These are phyloP conservation scores for Ophiostoma quercus DNA, from an alignment of 2,329 filamentous ascomycete genomes.

Conservation along the genomic window DNA sequence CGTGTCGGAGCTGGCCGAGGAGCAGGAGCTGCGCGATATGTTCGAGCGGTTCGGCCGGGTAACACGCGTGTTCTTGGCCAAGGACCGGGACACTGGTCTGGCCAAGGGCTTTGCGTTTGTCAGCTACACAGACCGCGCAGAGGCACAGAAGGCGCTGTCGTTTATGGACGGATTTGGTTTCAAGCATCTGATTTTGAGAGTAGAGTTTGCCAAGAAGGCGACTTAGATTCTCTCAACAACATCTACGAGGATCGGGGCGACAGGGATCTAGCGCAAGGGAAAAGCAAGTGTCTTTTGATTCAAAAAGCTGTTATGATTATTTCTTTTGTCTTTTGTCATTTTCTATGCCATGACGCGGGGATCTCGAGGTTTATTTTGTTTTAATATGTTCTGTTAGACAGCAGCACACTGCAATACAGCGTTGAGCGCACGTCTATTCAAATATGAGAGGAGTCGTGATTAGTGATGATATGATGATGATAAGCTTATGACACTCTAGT, in stretches of 20 bases:
- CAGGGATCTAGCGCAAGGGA: conserved; percentile 1
- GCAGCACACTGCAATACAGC: background rate
- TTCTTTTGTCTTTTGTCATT: conserved; percentile 7
- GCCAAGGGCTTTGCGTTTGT: conserved; percentile 99
- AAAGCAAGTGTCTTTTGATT: conserved; percentile 12
- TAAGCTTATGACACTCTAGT: background rate
- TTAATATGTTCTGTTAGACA: background rate
- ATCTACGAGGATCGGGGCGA: background rate
- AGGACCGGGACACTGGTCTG: conserved; percentile 91
- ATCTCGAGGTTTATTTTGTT: background rate
- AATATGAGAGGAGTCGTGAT: no score
- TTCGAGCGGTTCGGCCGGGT: conserved; percentile 97
- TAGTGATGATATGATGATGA: background rate
- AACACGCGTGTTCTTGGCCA: conserved; percentile 94
- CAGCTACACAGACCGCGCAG: conserved; percentile 83
- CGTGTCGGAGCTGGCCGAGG: conserved; percentile 96
- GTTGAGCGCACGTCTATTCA: background rate
- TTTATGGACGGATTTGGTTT: conserved; percentile 90
- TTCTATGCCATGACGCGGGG: background rate
- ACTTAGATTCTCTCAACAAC: conserved; percentile 28
- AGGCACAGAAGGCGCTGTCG: conserved; percentile 70
- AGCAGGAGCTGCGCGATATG: conserved; percentile 91
- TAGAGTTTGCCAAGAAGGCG: conserved; percentile 81
- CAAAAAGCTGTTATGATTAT: conserved; percentile 1
- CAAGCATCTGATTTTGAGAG: conserved; percentile 78